Conservation (phyloP, 768 basidiomycete genomes). For the Lactarius sp. region DNA sequence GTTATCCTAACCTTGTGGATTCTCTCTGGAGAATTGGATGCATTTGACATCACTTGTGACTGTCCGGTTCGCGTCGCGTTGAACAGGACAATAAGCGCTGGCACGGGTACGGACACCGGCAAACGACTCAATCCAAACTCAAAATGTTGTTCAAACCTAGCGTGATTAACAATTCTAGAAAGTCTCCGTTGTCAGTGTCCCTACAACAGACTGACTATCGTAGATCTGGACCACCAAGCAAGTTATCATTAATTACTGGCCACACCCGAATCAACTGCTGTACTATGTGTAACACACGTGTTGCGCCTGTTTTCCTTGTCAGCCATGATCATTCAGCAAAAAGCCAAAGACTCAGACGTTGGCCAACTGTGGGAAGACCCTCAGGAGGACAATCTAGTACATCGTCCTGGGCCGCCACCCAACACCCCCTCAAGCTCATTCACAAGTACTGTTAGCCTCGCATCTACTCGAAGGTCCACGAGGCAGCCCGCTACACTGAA, state of each 20-base stretch:
- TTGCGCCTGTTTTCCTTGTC: background rate
- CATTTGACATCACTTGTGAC: background rate
- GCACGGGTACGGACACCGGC: background rate
- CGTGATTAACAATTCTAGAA: no score
- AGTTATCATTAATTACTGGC: no score
- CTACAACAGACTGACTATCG: no score
- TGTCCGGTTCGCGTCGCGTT: no score
- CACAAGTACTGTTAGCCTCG: background rate
- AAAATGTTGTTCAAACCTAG: no score
- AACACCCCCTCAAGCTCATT: background rate
- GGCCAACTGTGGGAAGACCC: conserved; percentile 6
- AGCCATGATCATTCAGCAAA: conserved; percentile 1
- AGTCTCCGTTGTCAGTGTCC: no score
- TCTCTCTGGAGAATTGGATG: background rate
- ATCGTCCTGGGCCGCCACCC: background rate
- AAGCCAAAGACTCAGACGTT: background rate
- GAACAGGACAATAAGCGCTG: no score
- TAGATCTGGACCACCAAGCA: no score
- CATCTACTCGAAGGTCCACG: conserved; percentile 3
- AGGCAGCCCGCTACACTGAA: background rate
- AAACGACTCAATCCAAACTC: no score
- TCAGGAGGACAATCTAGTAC: background rate
- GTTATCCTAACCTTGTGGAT: conserved; percentile 2
- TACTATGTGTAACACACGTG: no score
- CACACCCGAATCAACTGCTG: no score